A percentile compares a stretch with the other conserved stretches of the same genome.
phyloP scores from a whole-genome alignment of 352 stramenopile species.

The Albugo candida region DNA sequence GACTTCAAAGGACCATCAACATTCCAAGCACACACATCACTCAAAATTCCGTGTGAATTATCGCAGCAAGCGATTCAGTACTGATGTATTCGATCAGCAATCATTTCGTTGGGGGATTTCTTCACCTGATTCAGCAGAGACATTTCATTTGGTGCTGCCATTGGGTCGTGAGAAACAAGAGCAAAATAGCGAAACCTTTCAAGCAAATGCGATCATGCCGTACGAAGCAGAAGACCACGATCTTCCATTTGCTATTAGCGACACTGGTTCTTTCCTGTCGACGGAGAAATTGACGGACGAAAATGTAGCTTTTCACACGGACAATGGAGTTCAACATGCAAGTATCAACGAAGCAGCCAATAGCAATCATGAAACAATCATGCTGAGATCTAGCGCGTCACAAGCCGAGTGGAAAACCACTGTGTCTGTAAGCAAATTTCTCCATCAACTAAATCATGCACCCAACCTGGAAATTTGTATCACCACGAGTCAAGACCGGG shows the following conservation, averaged over 20 bases:
- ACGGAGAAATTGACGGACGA: constrained; percentile 5
- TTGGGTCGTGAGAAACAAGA: constrained; percentile 7
- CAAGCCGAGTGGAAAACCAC: constrained; percentile 8
- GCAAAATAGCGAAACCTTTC: constrained; percentile 2
- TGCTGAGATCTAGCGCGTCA: constrained; percentile 3
- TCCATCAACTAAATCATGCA: constrained; percentile 63
- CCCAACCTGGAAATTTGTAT: constrained; percentile 23
- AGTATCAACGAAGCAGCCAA: too few species aligned
- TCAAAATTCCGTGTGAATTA: too few species aligned
- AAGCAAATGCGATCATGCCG: constrained; percentile 7
- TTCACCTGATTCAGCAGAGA: constrained; percentile 40
- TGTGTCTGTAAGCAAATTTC: constrained; percentile 48
- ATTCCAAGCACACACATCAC: too few species aligned
- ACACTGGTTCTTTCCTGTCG: constrained; percentile 13
- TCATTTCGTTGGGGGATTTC: constrained; percentile 37
- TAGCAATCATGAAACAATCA: too few species aligned
- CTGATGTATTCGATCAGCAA: constrained; percentile 40
- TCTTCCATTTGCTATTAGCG: constrained; percentile 47
- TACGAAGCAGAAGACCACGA: constrained; percentile 17
- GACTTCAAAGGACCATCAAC: too few species aligned
- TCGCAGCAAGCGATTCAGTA: too few species aligned
- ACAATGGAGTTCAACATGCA: too few species aligned
- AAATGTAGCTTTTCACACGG: too few species aligned
- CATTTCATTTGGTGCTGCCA: constrained; percentile 37
- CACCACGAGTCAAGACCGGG: neutral